Conservation (phyloP, 768 basidiomycete genomes). For the Suillus lakei region DNA sequence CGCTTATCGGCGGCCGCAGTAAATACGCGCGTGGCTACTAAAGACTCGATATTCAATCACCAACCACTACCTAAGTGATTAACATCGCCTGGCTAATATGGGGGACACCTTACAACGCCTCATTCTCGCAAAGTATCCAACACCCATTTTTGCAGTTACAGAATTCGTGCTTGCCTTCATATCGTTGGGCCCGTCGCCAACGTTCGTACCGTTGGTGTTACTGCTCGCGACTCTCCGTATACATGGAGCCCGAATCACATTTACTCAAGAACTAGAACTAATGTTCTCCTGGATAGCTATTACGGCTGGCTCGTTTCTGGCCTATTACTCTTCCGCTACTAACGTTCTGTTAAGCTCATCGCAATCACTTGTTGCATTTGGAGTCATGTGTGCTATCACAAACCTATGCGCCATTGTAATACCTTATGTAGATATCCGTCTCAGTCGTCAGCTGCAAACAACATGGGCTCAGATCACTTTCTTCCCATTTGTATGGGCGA, state of each 20-base stretch:
- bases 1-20: background rate
- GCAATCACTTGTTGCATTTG: constrained; percentile 52
- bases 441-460: constrained; percentile 31
- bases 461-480: constrained; percentile 53
- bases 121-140: constrained; percentile 31
- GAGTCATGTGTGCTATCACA: constrained; percentile 44
- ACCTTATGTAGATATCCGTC: constrained; percentile 45
- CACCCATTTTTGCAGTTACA: constrained; percentile 23
- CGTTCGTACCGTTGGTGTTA: constrained; percentile 38
- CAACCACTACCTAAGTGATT: background rate
- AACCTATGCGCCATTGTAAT: constrained; percentile 48
- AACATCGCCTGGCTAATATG: background rate
- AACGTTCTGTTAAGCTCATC: constrained; percentile 59
- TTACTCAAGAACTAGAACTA: constrained; percentile 30
- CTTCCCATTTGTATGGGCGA: constrained; percentile 76
- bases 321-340: constrained; percentile 47
- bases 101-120: constrained; percentile 21
- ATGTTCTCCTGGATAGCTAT: constrained; percentile 42
- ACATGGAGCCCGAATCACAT: constrained; percentile 36
- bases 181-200: constrained; percentile 33
- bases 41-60: background rate
- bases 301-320: constrained; percentile 45
- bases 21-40: background rate
- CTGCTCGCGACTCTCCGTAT: constrained; percentile 29
- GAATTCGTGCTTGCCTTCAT: constrained; percentile 29